Conservation (phyloP, 2,329 filamentous ascomycete genomes). For the Fusarium tricinctum region DNA sequence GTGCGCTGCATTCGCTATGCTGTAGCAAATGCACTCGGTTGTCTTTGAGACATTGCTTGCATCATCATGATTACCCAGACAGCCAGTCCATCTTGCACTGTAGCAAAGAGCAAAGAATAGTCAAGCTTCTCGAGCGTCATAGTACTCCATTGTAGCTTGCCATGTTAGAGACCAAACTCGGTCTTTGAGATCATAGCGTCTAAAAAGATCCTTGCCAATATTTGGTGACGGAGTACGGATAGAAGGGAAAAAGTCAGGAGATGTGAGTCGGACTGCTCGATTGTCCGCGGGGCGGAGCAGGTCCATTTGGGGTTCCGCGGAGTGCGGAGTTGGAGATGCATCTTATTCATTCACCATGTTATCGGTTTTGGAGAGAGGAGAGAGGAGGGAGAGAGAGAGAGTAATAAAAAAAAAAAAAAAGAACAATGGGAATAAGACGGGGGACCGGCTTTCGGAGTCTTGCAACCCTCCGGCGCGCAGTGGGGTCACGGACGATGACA, state of each 20-base stretch:
- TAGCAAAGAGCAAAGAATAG: background rate
- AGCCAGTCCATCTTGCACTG: conserved; percentile 1
- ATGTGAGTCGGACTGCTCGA: conserved; percentile 4
- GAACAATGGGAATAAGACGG: background rate
- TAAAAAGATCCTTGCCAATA: too few species aligned
- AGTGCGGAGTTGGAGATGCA: conserved; percentile 41
- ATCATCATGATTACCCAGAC: conserved; percentile 23
- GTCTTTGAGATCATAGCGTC: background rate
- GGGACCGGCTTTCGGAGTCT: conserved; percentile 50
- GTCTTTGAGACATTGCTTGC: background rate
- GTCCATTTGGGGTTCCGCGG: conserved; percentile 29
- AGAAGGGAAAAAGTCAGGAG: too few species aligned
- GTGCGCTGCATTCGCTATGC: too few species aligned
- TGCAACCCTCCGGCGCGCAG: conserved; percentile 45
- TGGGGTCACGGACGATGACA: conserved; percentile 26
- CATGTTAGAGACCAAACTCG: background rate
- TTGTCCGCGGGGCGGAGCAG: conserved; percentile 26
- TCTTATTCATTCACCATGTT: background rate
- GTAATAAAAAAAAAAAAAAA: background rate
- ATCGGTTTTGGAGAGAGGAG: too few species aligned
- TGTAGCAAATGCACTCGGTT: too few species aligned
- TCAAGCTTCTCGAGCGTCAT: background rate
- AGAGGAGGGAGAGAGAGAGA: too few species aligned
- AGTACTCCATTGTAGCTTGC: background rate
- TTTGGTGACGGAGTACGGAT: too few species aligned